These are phyloP conservation scores for Naganishia liquefaciens DNA, from an alignment of 1,284 basidiomycete genomes.

Conservation along the genomic window DNA sequence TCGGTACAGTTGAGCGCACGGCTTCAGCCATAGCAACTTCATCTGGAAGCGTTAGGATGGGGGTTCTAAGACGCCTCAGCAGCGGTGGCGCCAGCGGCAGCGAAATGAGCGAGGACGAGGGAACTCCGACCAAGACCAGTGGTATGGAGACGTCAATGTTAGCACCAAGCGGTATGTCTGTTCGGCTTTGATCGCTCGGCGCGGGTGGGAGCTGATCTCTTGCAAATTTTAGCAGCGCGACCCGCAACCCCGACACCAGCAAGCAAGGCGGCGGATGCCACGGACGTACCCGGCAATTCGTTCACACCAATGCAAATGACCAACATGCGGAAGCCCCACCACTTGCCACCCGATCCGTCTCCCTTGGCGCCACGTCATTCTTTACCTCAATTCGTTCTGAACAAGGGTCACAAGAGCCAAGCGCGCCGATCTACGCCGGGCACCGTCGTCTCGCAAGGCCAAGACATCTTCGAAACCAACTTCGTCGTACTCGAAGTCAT, in stretches of 20 bases:
- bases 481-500: constrained; percentile 80
- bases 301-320: constrained; percentile 20
- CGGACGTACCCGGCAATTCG: not conserved
- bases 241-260: constrained; percentile 32
- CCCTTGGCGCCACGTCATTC: constrained; percentile 46
- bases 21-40: constrained; percentile 15
- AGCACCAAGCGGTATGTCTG: constrained; percentile 7
- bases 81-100: constrained; percentile 38
- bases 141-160: constrained; percentile 30
- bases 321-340: constrained; percentile 12
- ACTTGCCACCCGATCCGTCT: constrained; percentile 16
- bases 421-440: constrained; percentile 53
- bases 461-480: constrained; percentile 51
- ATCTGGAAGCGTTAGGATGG: constrained; percentile 32
- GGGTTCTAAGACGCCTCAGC: constrained; percentile 44
- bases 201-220: constrained; percentile 1
- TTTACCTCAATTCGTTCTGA: constrained; percentile 46
- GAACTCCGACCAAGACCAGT: constrained; percentile 51
- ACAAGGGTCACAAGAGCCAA: constrained; percentile 43
- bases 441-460: constrained; percentile 41
- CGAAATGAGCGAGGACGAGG: constrained; percentile 51
- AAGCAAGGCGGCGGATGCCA: not conserved
- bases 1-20: constrained; percentile 1
- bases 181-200: constrained; percentile 35
- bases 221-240: constrained; percentile 19